Base-by-base conservation (phyloP, 768 basidiomycete species). In the Lentinula sp. region DNA sequence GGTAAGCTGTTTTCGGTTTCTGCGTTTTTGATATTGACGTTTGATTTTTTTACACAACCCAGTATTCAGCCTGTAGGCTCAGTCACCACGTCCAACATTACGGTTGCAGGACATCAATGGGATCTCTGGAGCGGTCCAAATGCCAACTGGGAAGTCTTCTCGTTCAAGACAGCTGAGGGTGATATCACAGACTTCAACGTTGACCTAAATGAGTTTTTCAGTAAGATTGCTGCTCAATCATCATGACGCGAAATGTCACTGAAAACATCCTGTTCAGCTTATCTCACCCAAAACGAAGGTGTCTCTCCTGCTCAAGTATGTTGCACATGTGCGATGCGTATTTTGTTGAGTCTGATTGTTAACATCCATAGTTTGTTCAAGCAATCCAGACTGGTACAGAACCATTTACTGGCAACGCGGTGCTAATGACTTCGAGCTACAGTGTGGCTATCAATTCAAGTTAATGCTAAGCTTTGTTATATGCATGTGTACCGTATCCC, bases 41-140 rank as follows among this genome's bases (percentile, higher is more conserved):
- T 46, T n/a, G 8, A 50, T 59, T 16, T 16, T 21, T 55, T 60
- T 6, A 28, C 10, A 32, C 18, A 50, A 42, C 10, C 18, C 61
- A 84, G 84, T n/a, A 80, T 83, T 52, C 77, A 81, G 62, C 84
- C 84, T 45, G 77, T 84, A 34, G 84, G 84, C 39, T 79, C 78
- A 37, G 79, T 77, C 59, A 74, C 78, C 55, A 68, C 68, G 0
- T 75, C 77, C 8, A 77, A 70, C 32, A 74, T 78, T 37, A 65
- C 65, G 8, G 61, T 85, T 37, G 82, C 75, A 2, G 81, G 80
- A 39, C 73, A 82, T 67, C 76, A 76, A 1, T 86, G 84, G 84
- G 76, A 80, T 62, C 71, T 85, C 35, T 86, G 83, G 83, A 72
- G 68, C 51, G 83, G 83, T 21, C 78, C 81, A 3, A 82, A 82